Conservation (phyloP, 148 eudicot genomes). For the Arctostaphylos glauca region DNA sequence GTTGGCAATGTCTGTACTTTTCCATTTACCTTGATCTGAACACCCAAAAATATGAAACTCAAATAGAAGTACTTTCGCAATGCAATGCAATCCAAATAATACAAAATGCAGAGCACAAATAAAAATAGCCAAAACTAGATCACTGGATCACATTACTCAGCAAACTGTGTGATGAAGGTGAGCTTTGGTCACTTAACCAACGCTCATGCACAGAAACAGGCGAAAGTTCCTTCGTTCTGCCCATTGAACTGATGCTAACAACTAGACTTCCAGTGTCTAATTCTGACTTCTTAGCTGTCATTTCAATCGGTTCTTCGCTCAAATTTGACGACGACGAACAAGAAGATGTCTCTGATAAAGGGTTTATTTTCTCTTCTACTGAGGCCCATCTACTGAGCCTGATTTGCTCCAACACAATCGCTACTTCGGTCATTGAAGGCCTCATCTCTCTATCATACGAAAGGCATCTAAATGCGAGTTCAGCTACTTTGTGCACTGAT, state of each 20-base stretch:
- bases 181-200: conserved; percentile 38
- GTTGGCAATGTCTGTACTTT: no score
- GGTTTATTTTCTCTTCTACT: conserved; percentile 12
- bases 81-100: not conserved
- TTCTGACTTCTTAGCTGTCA: conserved; percentile 1
- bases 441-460: conserved; percentile 49
- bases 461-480: conserved; percentile 49
- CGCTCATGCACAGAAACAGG: conserved; percentile 28
- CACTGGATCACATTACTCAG: conserved; percentile 19
- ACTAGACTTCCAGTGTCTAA: conserved; percentile 7
- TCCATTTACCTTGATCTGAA: not conserved
- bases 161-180: conserved; percentile 45
- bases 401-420: conserved; percentile 42
- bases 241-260: conserved; percentile 17
- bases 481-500: conserved; percentile 43
- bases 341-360: conserved; percentile 25
- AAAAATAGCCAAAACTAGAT: not conserved
- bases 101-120: not conserved
- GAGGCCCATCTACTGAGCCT: conserved; percentile 27
- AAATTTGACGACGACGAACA: conserved; percentile 22
- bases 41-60: not conserved
- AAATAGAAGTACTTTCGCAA: no score
- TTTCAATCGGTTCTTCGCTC: conserved; percentile 19
- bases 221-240: conserved; percentile 14
- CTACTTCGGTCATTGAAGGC: conserved; percentile 58